Base-by-base conservation (phyloP, 306 rosid genomes). In the Comarum palustre region DNA sequence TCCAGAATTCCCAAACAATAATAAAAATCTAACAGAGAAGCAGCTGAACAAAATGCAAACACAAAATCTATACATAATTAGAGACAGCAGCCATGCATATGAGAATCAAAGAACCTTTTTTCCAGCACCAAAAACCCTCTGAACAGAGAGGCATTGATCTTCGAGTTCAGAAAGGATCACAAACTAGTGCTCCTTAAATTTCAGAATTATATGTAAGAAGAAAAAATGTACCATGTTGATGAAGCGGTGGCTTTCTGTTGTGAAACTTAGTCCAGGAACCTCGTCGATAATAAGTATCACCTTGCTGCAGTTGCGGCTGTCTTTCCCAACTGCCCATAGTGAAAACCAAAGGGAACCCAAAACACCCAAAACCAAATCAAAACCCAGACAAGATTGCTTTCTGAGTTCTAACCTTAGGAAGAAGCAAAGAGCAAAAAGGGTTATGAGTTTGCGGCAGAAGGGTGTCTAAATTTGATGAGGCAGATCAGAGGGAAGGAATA, bases 261-360 rank as follows among this genome's bases (percentile, higher is more conserved):
- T 74, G 74, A 43, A 86, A 76, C 15, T 84, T 77, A 59, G 75
- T 22, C 77, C 75, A 73, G 45, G 78, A 86, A 75, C 66, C 76
- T 66, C 77, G 76, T 36, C 84, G 89, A 73, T 81, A 75, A 82
- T 46, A 75, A 81, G 46, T 68, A 63, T 43, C 79, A 34, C 82
- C 83, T 25, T 17, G 52, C 52, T 78, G 60, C 31, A 20, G 60
- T 3, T 54, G 60, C 3, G 24, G 80, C 47, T 85, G 87, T 57
- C 85, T 79, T 81, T 83, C 86, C 90, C 87, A 90, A 82, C 84
- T 81, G 25, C 83, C 87, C 98, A 93, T 90, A 0, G 29, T 32
- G 8, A 48, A 36, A 61, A 24, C 8, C 29, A 27, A 51, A 27
- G 76, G 43, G 68, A 67, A 7, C 8, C 39, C 39, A 36, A 36